These are phyloP conservation scores for Carnegiea gigantea DNA, from an alignment of 179 eudicot genomes.

Conservation along the genomic window DNA sequence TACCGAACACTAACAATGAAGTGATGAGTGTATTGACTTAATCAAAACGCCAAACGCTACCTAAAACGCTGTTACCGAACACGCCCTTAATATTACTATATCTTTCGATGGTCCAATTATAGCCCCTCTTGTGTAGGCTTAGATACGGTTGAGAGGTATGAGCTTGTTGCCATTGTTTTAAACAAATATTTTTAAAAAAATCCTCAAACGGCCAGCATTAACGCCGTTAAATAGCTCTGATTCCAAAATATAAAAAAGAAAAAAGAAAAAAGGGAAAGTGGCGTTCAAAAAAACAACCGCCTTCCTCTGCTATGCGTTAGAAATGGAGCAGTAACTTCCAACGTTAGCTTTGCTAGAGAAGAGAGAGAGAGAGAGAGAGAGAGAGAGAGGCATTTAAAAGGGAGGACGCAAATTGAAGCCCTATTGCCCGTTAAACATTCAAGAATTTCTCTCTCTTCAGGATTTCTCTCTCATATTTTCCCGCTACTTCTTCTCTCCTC, in stretches of 20 bases:
- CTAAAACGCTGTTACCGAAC: too few species aligned
- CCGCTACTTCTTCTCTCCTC: slow-evolving; percentile 23
- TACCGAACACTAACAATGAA: too few species aligned
- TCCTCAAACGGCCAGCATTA: too few species aligned
- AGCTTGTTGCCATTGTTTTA: too few species aligned
- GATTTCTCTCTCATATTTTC: slow-evolving; percentile 19
- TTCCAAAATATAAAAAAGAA: background rate
- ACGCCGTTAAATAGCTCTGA: too few species aligned
- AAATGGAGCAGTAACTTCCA: slow-evolving; percentile 16
- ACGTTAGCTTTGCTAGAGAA: slow-evolving; percentile 26
- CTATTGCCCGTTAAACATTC: slow-evolving; percentile 15
- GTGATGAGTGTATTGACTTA: too few species aligned
- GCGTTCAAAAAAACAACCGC: slow-evolving; percentile 9
- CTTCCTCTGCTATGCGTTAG: background rate
- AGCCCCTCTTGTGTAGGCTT: too few species aligned
- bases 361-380: background rate
- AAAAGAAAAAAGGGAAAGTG: background rate
- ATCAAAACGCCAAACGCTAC: too few species aligned
- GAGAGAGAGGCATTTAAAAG: background rate
- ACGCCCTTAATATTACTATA: too few species aligned
- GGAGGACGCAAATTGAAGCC: slow-evolving; percentile 2
- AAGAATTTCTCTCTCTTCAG: background rate
- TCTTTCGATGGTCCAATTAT: too few species aligned
- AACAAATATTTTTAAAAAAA: too few species aligned
- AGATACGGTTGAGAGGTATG: too few species aligned